These are phyloP conservation scores for Diaporthe sp. DNA, from an alignment of 2,329 filamentous ascomycete species.

Conservation along the genomic window DNA sequence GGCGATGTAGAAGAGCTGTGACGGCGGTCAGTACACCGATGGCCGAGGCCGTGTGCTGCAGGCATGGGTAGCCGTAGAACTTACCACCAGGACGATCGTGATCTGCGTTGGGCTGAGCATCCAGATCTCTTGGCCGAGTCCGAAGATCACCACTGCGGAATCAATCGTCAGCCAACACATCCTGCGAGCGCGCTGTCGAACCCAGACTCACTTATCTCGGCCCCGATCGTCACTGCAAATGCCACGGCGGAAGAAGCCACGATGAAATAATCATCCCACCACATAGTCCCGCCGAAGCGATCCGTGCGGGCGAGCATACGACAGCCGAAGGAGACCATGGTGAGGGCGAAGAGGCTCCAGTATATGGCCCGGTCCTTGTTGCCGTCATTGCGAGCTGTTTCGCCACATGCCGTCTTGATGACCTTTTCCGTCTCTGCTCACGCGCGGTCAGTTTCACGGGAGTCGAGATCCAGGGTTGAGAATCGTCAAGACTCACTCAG, in stretches of 20 bases:
- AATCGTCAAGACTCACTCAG: constrained; percentile 31
- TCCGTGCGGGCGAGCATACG: constrained; percentile 42
- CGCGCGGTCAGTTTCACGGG: background rate
- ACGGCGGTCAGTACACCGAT: background rate
- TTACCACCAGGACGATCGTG: constrained; percentile 43
- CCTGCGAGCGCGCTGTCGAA: background rate
- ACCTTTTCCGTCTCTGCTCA: constrained; percentile 37
- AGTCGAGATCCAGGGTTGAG: background rate
- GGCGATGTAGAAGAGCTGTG: constrained; percentile 51
- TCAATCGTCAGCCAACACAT: background rate
- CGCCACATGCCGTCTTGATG: constrained; percentile 40
- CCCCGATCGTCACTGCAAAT: constrained; percentile 43
- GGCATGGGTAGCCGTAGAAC: background rate
- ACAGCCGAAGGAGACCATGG: constrained; percentile 40
- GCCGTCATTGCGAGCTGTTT: constrained; percentile 36
- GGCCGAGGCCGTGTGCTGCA: background rate
- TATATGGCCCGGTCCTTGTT: constrained; percentile 38
- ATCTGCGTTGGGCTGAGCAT: constrained; percentile 42
- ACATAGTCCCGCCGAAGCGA: constrained; percentile 43
- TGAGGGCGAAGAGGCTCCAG: constrained; percentile 43
- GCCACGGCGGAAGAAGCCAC: constrained; percentile 43
- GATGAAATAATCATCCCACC: constrained; percentile 47
- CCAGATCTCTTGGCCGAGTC: constrained; percentile 44
- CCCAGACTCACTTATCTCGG: constrained; percentile 43
- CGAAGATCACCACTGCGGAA: constrained; percentile 44